Evolutionary conservation across 257 asterid genomes (phyloP).

Genomic region (Scutellaria barbata): DNA sequence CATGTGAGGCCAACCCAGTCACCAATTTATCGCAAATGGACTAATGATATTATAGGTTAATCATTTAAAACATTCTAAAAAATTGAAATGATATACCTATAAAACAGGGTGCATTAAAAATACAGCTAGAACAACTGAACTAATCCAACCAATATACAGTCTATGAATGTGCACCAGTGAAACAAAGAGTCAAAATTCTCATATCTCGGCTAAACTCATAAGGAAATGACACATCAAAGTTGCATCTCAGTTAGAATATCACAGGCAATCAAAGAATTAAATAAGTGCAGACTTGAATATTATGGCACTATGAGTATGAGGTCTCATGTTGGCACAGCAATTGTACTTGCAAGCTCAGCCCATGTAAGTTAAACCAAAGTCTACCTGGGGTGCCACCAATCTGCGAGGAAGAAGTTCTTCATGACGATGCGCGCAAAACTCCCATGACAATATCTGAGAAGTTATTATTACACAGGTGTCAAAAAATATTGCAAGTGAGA

Average conservation of each 20-base stretch:
- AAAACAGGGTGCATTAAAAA: not conserved
- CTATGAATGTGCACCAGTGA: not conserved
- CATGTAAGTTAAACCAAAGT: constrained; percentile 17
- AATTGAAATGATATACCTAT: constrained; percentile 6
- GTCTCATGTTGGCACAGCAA: constrained; percentile 15
- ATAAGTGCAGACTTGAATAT: not conserved
- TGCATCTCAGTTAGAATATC: constrained; percentile 10
- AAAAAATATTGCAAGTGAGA: constrained; percentile 13
- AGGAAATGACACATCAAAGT: constrained; percentile 13
- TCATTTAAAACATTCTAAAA: not conserved
- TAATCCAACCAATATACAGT: not conserved
- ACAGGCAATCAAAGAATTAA: constrained; percentile 16
- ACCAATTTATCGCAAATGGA: not conserved
- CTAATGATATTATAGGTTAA: not conserved
- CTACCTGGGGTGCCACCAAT: constrained; percentile 91
- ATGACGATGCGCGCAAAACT: constrained; percentile 90
- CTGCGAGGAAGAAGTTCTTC: constrained; percentile 94
- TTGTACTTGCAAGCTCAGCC: not conserved
- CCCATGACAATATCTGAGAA: constrained; percentile 87
- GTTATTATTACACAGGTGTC: constrained; percentile 14
- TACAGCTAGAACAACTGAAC: not conserved
- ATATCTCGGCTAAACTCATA: not conserved
- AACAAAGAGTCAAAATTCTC: not conserved
- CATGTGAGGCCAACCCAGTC: not conserved
- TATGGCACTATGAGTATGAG: not conserved